Evolutionary conservation across 78 protist species (phyloP).

Genomic region (Dictyostelium firmibasis): DNA sequence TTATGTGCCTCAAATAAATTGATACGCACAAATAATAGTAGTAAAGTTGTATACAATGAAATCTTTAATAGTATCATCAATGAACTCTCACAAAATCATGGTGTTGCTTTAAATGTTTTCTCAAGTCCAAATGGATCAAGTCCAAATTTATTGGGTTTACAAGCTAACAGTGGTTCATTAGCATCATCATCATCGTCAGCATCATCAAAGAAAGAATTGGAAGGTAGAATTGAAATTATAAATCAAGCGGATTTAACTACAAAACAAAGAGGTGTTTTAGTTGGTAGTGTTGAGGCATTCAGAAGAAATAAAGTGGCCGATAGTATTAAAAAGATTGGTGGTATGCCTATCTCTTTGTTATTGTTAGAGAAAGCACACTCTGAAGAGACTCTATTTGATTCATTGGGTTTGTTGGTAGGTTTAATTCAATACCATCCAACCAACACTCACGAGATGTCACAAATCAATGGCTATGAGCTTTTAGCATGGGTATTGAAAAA

Average conservation of each 20-base stretch:
- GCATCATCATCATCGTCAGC: not conserved
- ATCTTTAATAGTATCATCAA: not conserved
- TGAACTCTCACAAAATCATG: not conserved
- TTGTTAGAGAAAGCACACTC: slow-evolving; percentile 49
- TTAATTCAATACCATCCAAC: slow-evolving; percentile 69
- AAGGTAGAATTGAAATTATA: slow-evolving; percentile 34
- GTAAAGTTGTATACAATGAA: slow-evolving; percentile 7
- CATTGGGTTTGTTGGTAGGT: slow-evolving; percentile 39
- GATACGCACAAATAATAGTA: slow-evolving; percentile 1
- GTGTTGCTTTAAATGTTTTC: not conserved
- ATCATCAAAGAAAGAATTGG: not conserved
- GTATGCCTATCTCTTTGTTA: slow-evolving; percentile 69
- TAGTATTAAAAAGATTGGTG: slow-evolving; percentile 67
- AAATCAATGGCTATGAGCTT: slow-evolving; percentile 58
- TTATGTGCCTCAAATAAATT: slow-evolving; percentile 41
- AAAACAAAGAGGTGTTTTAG: slow-evolving; percentile 19
- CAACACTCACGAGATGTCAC: slow-evolving; percentile 70
- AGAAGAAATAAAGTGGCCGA: slow-evolving; percentile 69
- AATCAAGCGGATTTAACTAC: slow-evolving; percentile 61
- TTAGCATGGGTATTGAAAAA: slow-evolving; percentile 48
- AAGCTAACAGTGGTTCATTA: not conserved
- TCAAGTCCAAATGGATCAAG: not conserved
- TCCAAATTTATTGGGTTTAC: not conserved
- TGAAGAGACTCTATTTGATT: slow-evolving; percentile 16
- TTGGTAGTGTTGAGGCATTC: slow-evolving; percentile 61